phyloP scores from a whole-genome alignment of 371 early-diverging fungal genomes.

The Mortierella sp. region DNA sequence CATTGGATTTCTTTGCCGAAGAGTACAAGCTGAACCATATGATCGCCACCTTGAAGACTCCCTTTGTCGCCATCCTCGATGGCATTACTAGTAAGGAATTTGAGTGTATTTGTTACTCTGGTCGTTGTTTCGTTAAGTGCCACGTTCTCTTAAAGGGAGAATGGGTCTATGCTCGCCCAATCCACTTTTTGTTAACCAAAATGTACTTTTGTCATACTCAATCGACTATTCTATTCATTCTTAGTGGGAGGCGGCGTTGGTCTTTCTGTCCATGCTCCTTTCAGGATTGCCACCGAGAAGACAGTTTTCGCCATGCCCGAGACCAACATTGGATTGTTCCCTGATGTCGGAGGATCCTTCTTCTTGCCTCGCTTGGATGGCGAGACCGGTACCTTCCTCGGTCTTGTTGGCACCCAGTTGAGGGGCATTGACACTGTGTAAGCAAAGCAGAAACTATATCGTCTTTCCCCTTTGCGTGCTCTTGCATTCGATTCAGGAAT shows the following conservation, averaged over 20 bases:
- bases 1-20: constrained; percentile 89
- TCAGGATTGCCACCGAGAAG: constrained; percentile 95
- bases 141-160: neutral
- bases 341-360: constrained; percentile 96
- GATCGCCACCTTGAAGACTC: constrained; percentile 89
- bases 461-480: neutral
- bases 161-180: neutral
- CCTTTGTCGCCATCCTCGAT: constrained; percentile 90
- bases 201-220: neutral
- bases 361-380: constrained; percentile 95
- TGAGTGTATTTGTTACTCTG: neutral
- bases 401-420: constrained; percentile 90
- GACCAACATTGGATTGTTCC: constrained; percentile 92
- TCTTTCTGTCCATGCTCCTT: constrained; percentile 94
- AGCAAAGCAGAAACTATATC: constrained; percentile 36
- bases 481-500: neutral
- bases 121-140: neutral
- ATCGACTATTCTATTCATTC: constrained; percentile 1
- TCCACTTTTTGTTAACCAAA: neutral
- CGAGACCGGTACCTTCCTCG: constrained; percentile 93
- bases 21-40: constrained; percentile 94
- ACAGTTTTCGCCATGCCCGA: constrained; percentile 96
- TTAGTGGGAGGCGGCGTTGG: constrained; percentile 98
- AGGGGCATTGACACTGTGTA: constrained; percentile 91
- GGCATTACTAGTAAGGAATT: constrained; percentile 90